Evolutionary conservation across 2,329 filamentous ascomycete genomes (phyloP).

Genomic region (Penicillium capsulatum): DNA sequence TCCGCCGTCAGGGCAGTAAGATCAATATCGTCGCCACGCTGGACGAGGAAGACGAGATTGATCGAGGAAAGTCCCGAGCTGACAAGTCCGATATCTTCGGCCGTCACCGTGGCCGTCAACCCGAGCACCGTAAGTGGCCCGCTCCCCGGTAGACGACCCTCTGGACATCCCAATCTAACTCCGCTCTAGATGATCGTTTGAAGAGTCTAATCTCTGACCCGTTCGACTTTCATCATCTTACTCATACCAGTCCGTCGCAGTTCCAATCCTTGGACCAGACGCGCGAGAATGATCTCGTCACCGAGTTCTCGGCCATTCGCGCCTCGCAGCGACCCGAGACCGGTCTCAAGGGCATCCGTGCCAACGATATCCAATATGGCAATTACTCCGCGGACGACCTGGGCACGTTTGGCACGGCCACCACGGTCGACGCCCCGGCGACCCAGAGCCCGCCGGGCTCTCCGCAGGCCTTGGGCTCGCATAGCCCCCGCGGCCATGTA

Average conservation of each 20-base stretch:
- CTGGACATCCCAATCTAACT: too few relatives aligned
- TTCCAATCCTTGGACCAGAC: conserved; percentile 51
- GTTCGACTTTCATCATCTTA: conserved; percentile 62
- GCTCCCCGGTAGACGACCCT: too few relatives aligned
- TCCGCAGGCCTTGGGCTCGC: conserved; percentile 25
- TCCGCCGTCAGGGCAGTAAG: conserved; percentile 47
- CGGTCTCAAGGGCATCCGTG: conserved; percentile 51
- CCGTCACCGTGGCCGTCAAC: conserved; percentile 30
- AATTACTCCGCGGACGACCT: conserved; percentile 34
- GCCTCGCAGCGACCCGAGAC: conserved; percentile 50
- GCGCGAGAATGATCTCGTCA: conserved; percentile 50
- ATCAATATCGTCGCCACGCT: conserved; percentile 41
- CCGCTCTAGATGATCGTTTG: conserved; percentile 34
- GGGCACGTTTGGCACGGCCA: conserved; percentile 19
- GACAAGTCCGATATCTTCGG: conserved; percentile 34
- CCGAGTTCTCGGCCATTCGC: conserved; percentile 52
- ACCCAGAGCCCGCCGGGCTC: conserved; percentile 31
- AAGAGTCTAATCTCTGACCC: conserved; percentile 57
- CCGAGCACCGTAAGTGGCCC: conserved; percentile 39
- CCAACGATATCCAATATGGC: conserved; percentile 44
- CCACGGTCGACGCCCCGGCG: conserved; percentile 21
- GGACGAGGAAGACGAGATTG: conserved; percentile 40
- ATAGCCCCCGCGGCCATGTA: conserved; percentile 23
- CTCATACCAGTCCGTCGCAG: conserved; percentile 55
- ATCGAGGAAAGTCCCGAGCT: conserved; percentile 29